Percentiles rank a stretch among this genome's conserved stretches.
Conservation (phyloP, 768 basidiomycete genomes). For the Chiua virens region DNA sequence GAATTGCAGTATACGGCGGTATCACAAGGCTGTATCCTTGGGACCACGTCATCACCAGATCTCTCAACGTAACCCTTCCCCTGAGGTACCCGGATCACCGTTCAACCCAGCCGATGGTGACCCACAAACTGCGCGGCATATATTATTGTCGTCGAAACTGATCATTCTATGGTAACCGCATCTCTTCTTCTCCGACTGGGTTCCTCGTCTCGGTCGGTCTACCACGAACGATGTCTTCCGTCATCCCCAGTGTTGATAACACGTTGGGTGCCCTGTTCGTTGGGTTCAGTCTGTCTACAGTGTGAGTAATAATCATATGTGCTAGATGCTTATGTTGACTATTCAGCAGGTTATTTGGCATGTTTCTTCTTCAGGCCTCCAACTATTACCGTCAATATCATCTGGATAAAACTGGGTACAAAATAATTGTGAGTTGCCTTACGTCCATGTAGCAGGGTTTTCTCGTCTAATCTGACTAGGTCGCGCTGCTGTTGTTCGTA, state of each 20-base stretch:
- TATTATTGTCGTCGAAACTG: slow-evolving; percentile 4
- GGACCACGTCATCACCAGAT: too few species aligned
- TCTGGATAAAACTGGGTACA: slow-evolving; percentile 51
- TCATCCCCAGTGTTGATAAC: slow-evolving; percentile 32
- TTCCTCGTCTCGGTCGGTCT: not conserved
- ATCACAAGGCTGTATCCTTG: too few species aligned
- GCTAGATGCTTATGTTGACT: slow-evolving; percentile 16
- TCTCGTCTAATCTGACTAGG: slow-evolving; percentile 21
- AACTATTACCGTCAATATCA: slow-evolving; percentile 57
- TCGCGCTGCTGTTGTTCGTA: slow-evolving; percentile 33
- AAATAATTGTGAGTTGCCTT: slow-evolving; percentile 45
- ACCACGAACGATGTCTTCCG: slow-evolving; percentile 15
- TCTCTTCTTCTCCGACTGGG: not conserved
- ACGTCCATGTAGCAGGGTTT: not conserved
- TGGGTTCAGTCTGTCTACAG: slow-evolving; percentile 53
- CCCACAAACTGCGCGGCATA: slow-evolving; percentile 1
- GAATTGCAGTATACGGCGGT: too few species aligned
- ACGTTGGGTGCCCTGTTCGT: slow-evolving; percentile 63
- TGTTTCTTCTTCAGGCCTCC: slow-evolving; percentile 53
- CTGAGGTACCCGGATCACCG: too few species aligned
- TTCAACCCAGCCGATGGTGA: too few species aligned
- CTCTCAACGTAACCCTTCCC: too few species aligned
- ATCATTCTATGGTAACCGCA: not conserved
- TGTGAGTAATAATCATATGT: slow-evolving; percentile 19
- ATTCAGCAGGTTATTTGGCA: slow-evolving; percentile 46